Conservation (phyloP, 78 protist species). For the Dictyostelium capitatum region DNA sequence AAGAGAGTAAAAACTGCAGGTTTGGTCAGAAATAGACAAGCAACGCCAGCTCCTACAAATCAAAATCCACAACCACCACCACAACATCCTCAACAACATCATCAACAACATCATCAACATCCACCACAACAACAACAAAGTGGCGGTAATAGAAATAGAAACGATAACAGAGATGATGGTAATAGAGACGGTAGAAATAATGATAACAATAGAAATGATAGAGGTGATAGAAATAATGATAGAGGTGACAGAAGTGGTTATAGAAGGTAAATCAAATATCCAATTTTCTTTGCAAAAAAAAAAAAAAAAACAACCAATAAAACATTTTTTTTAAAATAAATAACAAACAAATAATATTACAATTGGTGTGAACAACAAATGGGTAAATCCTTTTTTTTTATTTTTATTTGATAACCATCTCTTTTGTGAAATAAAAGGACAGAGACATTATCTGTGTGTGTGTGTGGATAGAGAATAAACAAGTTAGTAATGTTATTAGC, state of each 20-base stretch:
- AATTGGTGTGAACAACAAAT: too few relatives aligned
- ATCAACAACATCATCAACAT: background rate
- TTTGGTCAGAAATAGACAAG: slow-evolving; percentile 10
- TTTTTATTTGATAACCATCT: too few relatives aligned
- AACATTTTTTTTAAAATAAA: too few relatives aligned
- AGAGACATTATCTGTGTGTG: too few relatives aligned
- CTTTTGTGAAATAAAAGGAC: too few relatives aligned
- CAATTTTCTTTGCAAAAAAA: too few relatives aligned
- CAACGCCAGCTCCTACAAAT: background rate
- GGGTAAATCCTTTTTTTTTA: too few relatives aligned
- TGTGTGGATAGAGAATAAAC: too few relatives aligned
- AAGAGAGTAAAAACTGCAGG: background rate
- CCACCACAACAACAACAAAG: background rate
- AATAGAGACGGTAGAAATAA: background rate
- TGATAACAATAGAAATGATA: background rate
- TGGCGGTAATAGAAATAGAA: too few relatives aligned
- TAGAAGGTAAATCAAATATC: background rate
- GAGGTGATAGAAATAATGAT: background rate
- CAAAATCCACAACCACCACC: background rate
- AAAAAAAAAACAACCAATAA: too few relatives aligned
- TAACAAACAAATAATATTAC: too few relatives aligned
- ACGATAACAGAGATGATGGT: background rate
- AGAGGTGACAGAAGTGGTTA: background rate
- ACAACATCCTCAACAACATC: background rate
- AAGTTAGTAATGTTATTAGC: too few relatives aligned